Evolutionary conservation across 116 monocot species (phyloP), one percentile per base, ranked within the genome.

Genomic region (Zostera marina): DNA sequence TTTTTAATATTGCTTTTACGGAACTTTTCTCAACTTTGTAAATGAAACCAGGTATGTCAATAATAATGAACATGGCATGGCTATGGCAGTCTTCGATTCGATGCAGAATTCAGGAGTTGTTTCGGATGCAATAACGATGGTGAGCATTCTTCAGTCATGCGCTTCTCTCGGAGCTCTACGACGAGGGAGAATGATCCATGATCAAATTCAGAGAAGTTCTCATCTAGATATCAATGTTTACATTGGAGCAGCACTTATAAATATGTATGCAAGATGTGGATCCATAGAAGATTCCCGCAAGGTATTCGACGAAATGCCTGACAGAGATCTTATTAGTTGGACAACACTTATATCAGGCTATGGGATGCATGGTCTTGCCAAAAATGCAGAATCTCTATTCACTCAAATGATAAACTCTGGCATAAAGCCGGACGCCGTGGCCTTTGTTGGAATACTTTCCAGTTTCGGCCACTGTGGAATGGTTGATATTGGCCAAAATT

Each of bases 291-390:
- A 75, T 42, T 56, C 80, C 17, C 56, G 56, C 14, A 48, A 14
- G 42, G 53, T 72, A 2, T 75, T 80, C 43, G 53, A 72, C 25
- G 60, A 20, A 25, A 72, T 76, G 69, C 54, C 20, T 0, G 21
- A 49, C 22, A 71, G 58, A 60, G 81, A 77, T 65, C 54, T 77
- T 32, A 48, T 81, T 8, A 51, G 15, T 15, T 81, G 74, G 81
- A 81, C 73, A 21, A 64, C 70, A 0, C 65, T 79, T 15, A 79
- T 79, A 4, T 71, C 65, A 65, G 75, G 62, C 6, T 79, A 72
- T 66, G 74, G 68, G 20, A 68, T 68, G 51, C 75, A 79, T 63
- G 74, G 79, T 9, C 58, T 75, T 57, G 72, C 69, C 10, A n/a
- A 73, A 44, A 59, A 57, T 22, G 72, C 72, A n/a, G 72, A 69